phyloP scores from a whole-genome alignment of 805 yeast species.

The Teunomyces funiuensis region DNA sequence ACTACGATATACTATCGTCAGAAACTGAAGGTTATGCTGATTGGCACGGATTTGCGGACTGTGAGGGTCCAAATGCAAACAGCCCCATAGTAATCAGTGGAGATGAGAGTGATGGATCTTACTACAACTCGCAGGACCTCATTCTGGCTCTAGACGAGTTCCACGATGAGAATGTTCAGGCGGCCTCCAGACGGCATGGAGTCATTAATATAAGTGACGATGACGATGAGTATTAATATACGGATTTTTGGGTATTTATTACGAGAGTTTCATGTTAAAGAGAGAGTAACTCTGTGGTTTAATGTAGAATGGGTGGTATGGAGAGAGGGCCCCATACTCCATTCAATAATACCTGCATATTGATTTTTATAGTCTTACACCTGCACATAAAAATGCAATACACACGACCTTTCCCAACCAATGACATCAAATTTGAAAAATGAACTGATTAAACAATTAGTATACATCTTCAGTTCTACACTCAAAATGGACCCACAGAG shows the following conservation, averaged over 20 bases:
- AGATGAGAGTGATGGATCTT: conserved; percentile 13
- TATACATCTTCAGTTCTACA: conserved; percentile 3
- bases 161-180: conserved; percentile 17
- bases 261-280: background rate
- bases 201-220: conserved; percentile 20
- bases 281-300: no score
- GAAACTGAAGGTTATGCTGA: conserved; percentile 11
- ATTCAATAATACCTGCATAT: background rate
- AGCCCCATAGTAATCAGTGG: conserved; percentile 13
- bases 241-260: background rate
- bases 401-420: conserved; percentile 6
- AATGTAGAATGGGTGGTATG: background rate
- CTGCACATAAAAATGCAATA: background rate
- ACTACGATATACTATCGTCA: conserved; percentile 16
- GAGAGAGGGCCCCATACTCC: no score
- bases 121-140: conserved; percentile 17
- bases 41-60: conserved; percentile 21
- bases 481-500: conserved; percentile 46
- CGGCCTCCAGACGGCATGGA: conserved; percentile 13
- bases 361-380: background rate
- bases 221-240: background rate
- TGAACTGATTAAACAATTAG: conserved; percentile 14
- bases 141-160: conserved; percentile 27
- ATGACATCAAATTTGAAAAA: conserved; percentile 10
- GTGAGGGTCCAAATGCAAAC: conserved; percentile 10